Evolutionary conservation across 805 yeast genomes (phyloP), one percentile per base, ranked within the genome.

Genomic region (Ogataea polymorpha): DNA sequence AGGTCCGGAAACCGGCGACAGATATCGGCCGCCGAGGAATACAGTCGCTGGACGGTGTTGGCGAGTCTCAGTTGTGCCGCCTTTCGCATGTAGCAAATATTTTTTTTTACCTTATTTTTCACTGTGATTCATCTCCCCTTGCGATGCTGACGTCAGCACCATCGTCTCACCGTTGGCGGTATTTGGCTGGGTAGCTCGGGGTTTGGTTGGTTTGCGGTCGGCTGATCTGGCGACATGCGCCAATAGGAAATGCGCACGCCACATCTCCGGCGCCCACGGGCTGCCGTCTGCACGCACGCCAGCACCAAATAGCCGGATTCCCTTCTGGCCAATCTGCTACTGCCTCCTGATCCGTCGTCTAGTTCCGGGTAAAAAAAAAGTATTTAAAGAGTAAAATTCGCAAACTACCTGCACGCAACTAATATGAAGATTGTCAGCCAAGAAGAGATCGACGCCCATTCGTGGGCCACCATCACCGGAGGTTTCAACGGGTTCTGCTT

Each of bases 391-490:
- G 23, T 18, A 31, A 31, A 31, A 3, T 15, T 15, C 32, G 32
- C 32, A 29, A 29, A 16, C 12, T 29, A 29, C 20, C 11, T n/a
- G 5, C 3, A 15, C n/a, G 15, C 12, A 13, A 25, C n/a, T 17
- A 71, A 24, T 23, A 84, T 85, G 93, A 85, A 84, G 72, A 63
- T 84, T 46, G 68, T 80, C 32, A 66, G 81, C 23, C 69, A 73
- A 45, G 86, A 82, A 59, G 90, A 85, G 66, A 70, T 77, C 45
- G 71, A 71, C 39, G 88, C 79, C 15, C 89, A 85, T 62, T 70
- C 71, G 55, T 67, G 71, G 49, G 77, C 78, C 45, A 75, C 82
- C 15, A 56, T 74, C 10, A 52, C 60, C 7, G 91, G 89, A 60
- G 88, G 82, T 39, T 24, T 72, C 15, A 74, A 79, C 52, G 90